Base-by-base conservation (phyloP, 2,329 filamentous ascomycete genomes). In the Cephalotrichum gorgonifer region DNA sequence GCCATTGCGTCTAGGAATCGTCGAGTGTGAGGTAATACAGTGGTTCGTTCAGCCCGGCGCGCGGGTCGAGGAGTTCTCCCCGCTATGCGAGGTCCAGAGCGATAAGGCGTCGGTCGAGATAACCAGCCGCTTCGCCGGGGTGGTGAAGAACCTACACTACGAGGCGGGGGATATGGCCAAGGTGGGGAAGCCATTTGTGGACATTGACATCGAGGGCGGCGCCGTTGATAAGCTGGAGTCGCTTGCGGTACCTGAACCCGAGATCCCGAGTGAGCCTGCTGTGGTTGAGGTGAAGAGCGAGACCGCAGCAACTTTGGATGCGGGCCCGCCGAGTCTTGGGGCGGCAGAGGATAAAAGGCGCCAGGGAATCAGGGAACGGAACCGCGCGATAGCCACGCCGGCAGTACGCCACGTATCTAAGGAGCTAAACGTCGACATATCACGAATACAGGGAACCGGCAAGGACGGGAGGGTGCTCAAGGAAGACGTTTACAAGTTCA, bases 11-110 rank as follows among this genome's bases (percentile, higher is more conserved):
- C 39, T 58, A 93, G 93, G 93, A 49, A 98, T 97, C 60, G 90
- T 93, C 63, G 93, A 98, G 70, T 95, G 93, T 62, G 93, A 98
- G 68, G 88, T 98, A 60, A 97, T 97, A 60, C 93, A 98, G 72
- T 98, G 93, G 93, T 98, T 97, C 64, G 91, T 98, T 56, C 86
- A 96, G 68, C 89, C 94, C 45, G 91, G 90, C 51, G 93, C 93
- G 31, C 83, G 86, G 51, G 90, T 98, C 58, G 90, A 98, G 71
- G 91, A 98, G 71, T 98, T 95, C 77, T 93, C 94, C 58, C 93
- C 91, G 52, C 77, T 98, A 43, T 98, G 93, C 69, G 93, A 98
- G 70, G 94, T 98, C 42, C 93, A 97, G 65, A 96, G 90, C 60
- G 93, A 98, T 71, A 98, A 98, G 68, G 93, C 93, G 45, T 80